These are phyloP conservation scores for Hygrophila difformis DNA, from an alignment of 257 asterid genomes.

Conservation along the genomic window DNA sequence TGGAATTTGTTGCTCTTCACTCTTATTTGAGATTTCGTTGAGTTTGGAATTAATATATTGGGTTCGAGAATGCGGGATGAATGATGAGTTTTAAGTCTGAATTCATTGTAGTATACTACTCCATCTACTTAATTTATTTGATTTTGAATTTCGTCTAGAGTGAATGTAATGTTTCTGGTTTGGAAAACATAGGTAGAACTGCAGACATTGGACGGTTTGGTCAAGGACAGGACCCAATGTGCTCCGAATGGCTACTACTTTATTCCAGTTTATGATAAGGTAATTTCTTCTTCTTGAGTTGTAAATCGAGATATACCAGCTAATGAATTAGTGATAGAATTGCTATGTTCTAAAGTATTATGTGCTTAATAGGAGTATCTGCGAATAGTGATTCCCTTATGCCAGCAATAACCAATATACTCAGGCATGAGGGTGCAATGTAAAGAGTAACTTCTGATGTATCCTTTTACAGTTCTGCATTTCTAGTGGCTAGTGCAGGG, in stretches of 20 bases:
- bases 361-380: no score
- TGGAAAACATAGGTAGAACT: constrained; percentile 56
- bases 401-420: neutral
- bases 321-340: no score
- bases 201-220: constrained; percentile 86
- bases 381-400: no score
- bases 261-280: constrained; percentile 98
- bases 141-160: neutral
- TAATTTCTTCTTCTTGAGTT: constrained; percentile 12
- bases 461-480: neutral
- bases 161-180: neutral
- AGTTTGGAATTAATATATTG: neutral
- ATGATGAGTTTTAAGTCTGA: neutral
- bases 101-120: neutral
- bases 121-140: neutral
- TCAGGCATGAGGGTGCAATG: constrained; percentile 6
- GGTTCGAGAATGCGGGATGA: neutral
- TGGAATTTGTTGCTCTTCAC: neutral
- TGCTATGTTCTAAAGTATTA: neutral
- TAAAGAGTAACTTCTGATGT: neutral
- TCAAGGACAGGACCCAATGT: constrained; percentile 87
- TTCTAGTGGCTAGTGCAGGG: constrained; percentile 2
- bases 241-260: constrained; percentile 99
- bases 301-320: neutral
- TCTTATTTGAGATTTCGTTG: neutral